phyloP scores from a whole-genome alignment of 140 eudicot species.

The Ambrosia hybrid region DNA sequence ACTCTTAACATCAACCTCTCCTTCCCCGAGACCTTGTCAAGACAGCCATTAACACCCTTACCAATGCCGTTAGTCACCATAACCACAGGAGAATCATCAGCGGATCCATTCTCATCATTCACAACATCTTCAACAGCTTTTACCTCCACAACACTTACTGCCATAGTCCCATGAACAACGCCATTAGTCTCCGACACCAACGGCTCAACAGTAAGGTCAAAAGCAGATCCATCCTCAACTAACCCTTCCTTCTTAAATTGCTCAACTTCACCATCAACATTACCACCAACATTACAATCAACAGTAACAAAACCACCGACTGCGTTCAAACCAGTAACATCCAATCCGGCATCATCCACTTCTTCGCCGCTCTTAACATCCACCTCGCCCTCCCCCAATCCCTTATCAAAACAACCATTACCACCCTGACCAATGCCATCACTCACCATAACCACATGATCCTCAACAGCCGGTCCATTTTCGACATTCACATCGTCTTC shows the following conservation, averaged over 20 bases:
- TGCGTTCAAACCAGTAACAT: background rate
- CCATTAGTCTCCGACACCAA: constrained; percentile 25
- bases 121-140: constrained; percentile 22
- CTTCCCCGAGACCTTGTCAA: constrained; percentile 19
- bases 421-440: too few relatives aligned
- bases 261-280: constrained; percentile 24
- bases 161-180: background rate
- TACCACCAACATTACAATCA: constrained; percentile 35
- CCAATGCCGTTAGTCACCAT: constrained; percentile 13
- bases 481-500: too few relatives aligned
- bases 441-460: too few relatives aligned
- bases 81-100: constrained; percentile 20
- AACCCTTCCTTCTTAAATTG: constrained; percentile 19
- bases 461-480: too few relatives aligned
- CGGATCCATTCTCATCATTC: constrained; percentile 30
- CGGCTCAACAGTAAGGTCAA: constrained; percentile 11
- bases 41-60: constrained; percentile 21
- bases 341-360: background rate
- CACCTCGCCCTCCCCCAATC: background rate
- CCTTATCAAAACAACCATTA: too few relatives aligned
- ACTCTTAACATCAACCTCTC: constrained; percentile 7
- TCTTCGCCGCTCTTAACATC: background rate
- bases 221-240: constrained; percentile 9
- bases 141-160: constrained; percentile 22
- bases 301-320: constrained; percentile 32